Evolutionary conservation across 1,284 basidiomycete species (phyloP).

Genomic region (Sanguinoderma infundibulare): DNA sequence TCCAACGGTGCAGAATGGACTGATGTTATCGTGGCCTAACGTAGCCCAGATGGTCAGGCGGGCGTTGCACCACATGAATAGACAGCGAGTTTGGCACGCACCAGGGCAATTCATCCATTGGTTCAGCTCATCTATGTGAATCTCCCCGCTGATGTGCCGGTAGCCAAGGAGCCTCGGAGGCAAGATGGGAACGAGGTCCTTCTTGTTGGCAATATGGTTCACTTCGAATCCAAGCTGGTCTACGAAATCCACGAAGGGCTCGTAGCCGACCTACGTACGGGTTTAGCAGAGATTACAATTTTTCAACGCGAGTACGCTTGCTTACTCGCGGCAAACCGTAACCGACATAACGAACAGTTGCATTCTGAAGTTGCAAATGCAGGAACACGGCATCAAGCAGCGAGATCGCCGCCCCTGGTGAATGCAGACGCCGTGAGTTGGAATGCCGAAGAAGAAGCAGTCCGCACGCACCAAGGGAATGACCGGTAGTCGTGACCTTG

Average conservation of each 20-base stretch:
- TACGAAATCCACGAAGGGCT: slow-evolving; percentile 61
- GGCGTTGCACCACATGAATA: neutral
- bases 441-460: slow-evolving; percentile 21
- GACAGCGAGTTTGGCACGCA: neutral
- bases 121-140: slow-evolving; percentile 54
- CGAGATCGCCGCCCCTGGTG: slow-evolving; percentile 46
- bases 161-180: slow-evolving; percentile 48
- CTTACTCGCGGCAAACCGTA: slow-evolving; percentile 57
- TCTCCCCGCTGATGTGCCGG: slow-evolving; percentile 62
- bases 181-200: slow-evolving; percentile 33
- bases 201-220: slow-evolving; percentile 34
- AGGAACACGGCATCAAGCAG: slow-evolving; percentile 51
- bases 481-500: slow-evolving; percentile 40
- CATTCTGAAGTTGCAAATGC: slow-evolving; percentile 45
- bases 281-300: neutral
- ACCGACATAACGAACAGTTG: slow-evolving; percentile 42
- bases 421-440: neutral
- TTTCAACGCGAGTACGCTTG: neutral
- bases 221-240: slow-evolving; percentile 41
- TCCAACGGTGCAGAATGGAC: slow-evolving; percentile 52
- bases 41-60: neutral
- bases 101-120: slow-evolving; percentile 56
- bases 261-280: slow-evolving; percentile 43
- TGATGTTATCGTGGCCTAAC: slow-evolving; percentile 59
- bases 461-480: slow-evolving; percentile 41